Evolutionary conservation across 306 rosid genomes (phyloP), one percentile per base, ranked within the genome.

Genomic region (Acacia melanoxylon): DNA sequence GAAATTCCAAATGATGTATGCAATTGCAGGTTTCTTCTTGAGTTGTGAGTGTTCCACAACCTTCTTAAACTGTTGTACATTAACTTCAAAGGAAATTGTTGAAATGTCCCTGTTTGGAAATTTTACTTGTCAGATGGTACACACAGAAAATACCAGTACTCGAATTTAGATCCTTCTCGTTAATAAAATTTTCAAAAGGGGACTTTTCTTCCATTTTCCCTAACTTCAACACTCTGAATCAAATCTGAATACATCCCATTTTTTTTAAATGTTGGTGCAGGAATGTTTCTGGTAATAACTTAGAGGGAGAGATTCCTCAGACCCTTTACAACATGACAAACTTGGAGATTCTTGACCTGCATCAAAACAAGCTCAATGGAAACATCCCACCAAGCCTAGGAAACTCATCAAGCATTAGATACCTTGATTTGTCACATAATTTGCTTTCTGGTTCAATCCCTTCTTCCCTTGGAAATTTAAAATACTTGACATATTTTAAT

Each of bases 11-110:
- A 61, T 51, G 92, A 90, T 62, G 77, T 93, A 72, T 86, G 89
- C 87, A 89, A 89, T 70, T 92, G 98, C 94, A 86, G 85, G 83
- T 86, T 93, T 87, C 99, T 95, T 83, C 97, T 90, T 74, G 93
- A 87, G 87, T 86, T 95, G 99, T 95, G 86, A 95, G 99, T 95
- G 99, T 95, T 70, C 88, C 71, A 42, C 66, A 80, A 72, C 83
- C 75, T 81, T 89, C 70, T 80, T 80, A 67, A 79, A 68, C 54
- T 82, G 44, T 52, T 83, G 44, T 52, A 19, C 24, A 6, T 52
- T 52, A 52, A 4, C 8, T 52, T 52, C 20, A 15, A 49, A 8
- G 56, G 56, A 3, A 49, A 49, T 15, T 17, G 20, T 16, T 51
- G 58, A 51, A 51, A 51, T 15, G n/a, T 6, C 19, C 8, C 4